These are phyloP conservation scores for Fusarium subglutinans DNA, from an alignment of 2,329 filamentous ascomycete species.

Conservation along the genomic window DNA sequence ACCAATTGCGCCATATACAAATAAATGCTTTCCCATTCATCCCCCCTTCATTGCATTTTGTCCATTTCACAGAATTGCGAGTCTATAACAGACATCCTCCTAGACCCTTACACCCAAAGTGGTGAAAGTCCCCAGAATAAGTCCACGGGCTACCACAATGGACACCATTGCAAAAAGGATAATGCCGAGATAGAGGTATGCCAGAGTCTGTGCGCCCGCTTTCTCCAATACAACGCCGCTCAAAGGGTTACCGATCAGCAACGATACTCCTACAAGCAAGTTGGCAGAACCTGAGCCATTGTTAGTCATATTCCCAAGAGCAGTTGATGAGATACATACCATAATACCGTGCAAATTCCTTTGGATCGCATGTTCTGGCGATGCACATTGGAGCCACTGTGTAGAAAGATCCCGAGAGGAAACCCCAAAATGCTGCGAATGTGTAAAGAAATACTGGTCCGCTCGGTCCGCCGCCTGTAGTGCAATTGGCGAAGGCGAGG, in stretches of 20 bases:
- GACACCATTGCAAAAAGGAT: constrained; percentile 45
- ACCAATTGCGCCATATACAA: background rate
- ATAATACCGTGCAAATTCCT: constrained; percentile 56
- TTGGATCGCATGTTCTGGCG: constrained; percentile 53
- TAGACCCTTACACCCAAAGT: constrained; percentile 12
- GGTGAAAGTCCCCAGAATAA: constrained; percentile 16
- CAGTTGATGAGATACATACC: constrained; percentile 7
- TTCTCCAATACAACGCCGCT: constrained; percentile 55
- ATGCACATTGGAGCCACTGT: constrained; percentile 53
- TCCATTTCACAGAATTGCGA: too few relatives aligned
- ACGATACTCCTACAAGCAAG: constrained; percentile 53
- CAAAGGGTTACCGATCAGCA: constrained; percentile 55
- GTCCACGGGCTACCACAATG: constrained; percentile 33
- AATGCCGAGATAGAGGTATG: constrained; percentile 55
- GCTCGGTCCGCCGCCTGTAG: constrained; percentile 38
- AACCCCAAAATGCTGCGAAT: constrained; percentile 56
- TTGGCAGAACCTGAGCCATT: constrained; percentile 53
- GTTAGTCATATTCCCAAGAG: constrained; percentile 24
- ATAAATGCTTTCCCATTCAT: background rate
- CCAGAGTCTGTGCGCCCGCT: constrained; percentile 52
- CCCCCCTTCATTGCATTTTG: background rate
- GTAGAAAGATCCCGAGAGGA: constrained; percentile 57
- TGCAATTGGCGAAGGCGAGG: constrained; percentile 48
- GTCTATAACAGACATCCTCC: background rate
- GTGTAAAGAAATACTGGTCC: constrained; percentile 50